Base-by-base conservation (phyloP, 2,329 filamentous ascomycete species). In the Penicillium sp. region DNA sequence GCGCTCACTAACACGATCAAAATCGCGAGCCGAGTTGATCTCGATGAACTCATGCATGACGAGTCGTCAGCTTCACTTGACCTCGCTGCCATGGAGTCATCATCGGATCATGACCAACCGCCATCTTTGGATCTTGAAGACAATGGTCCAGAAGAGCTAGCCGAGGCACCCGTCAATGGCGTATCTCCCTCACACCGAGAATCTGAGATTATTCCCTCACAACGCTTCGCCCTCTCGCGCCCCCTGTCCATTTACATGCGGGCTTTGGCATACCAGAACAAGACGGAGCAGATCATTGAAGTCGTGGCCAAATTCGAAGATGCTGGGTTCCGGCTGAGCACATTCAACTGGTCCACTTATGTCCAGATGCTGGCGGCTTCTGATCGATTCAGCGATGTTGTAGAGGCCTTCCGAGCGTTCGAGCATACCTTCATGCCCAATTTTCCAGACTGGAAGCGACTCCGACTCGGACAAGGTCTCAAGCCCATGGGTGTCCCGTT, bases 341-440 rank as follows among this genome's bases (percentile, higher is more conserved):
- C 85, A 71, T 83, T 83, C 67, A 92, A 91, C 66, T 96, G 92
- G 92, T 95, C 96, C 71, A 81, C 84, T 52, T 87, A 90, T 63
- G 83, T 96, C 56, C 85, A 89, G 67, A 76, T 82, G 52, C 85
- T 97, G 31, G 85, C 87, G 24, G 78, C 81, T 14, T 80, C 86
- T 55, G 82, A 83, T 47, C 81, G 83, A 47, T 83, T 84, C 67
- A 76, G 85, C 50, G 81, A 88, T 58, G 74, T 76, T 54, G 24
- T 75, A 13, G 63, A 71, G 19, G 92, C 92, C 39, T 96, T 95
- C 75, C 71, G 78, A 22, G 77, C 88, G 53, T 94, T 90, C 71
- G 94, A 98, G 77, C 77, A 81, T 27, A 85, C 86, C 60, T 87
- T 98, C 56, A 96, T 96, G 84, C 82, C 85, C 1, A 81, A 85